phyloP scores from a whole-genome alignment of 208 protist species.

The Phytomonas francai region DNA sequence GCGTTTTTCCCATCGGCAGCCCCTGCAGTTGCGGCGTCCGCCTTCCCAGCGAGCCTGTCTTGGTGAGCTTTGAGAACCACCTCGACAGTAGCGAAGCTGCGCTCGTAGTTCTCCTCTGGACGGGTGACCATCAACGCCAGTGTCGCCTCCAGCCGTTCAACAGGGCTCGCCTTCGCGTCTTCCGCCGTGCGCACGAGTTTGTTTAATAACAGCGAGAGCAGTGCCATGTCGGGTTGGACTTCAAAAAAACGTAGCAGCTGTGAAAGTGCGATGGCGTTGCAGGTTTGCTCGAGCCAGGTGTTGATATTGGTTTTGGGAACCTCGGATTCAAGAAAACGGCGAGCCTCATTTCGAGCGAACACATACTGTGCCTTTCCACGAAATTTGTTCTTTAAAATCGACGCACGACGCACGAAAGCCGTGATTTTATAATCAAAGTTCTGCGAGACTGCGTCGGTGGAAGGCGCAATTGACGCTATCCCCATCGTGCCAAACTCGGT shows the following conservation, averaged over 20 bases:
- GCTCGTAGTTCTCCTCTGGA: slow-evolving; percentile 72
- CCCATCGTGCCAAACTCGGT: neutral
- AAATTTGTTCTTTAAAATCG: slow-evolving; percentile 54
- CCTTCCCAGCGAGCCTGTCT: neutral
- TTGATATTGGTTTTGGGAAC: slow-evolving; percentile 51
- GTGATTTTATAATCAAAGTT: slow-evolving; percentile 11
- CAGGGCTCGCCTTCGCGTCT: slow-evolving; percentile 15
- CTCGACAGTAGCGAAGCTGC: slow-evolving; percentile 44
- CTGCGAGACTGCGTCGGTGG: neutral
- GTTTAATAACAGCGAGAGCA: slow-evolving; percentile 52
- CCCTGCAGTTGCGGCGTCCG: neutral
- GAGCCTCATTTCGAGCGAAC: slow-evolving; percentile 57
- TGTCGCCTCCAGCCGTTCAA: slow-evolving; percentile 26
- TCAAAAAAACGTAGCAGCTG: slow-evolving; percentile 73
- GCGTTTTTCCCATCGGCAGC: neutral
- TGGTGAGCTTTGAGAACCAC: slow-evolving; percentile 27
- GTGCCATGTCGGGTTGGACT: slow-evolving; percentile 52
- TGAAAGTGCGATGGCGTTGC: slow-evolving; percentile 62
- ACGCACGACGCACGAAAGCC: slow-evolving; percentile 36
- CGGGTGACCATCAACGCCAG: slow-evolving; percentile 26
- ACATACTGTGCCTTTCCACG: slow-evolving; percentile 50
- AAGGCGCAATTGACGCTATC: neutral
- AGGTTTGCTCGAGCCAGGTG: slow-evolving; percentile 64
- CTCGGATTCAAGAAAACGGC: slow-evolving; percentile 73
- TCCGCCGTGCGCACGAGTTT: slow-evolving; percentile 54